Base-by-base conservation (phyloP, 345 rosid species). In the Mallotus nudiflorus region DNA sequence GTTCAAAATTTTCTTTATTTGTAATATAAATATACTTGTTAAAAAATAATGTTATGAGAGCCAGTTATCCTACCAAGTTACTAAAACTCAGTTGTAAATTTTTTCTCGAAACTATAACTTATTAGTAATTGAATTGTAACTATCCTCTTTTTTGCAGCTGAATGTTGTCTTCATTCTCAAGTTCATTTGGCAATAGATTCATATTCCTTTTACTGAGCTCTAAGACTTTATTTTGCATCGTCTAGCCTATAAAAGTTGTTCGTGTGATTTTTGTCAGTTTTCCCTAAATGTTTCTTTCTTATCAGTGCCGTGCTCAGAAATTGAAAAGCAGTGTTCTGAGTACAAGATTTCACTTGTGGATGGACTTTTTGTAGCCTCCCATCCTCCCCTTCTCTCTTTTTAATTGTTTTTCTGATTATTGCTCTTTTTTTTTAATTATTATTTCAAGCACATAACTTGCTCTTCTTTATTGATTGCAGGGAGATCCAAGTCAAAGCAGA, bases 401-500 rank as follows among this genome's bases (percentile, higher is more conserved):
- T n/a, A 27, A 20, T 37, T 5, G 25, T 9, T 9, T 10, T 54
- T 55, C 59, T 11, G 25, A 52, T 52, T 6, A 52, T 52, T 52
- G 10, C 14, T 52, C 7, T 52, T 28, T 52, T 20, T 52, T 6
- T n/a, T 28, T 42, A 3, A 1, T 13, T 35, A 2, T 1, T 3
- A 45, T 44, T 63, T 12, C 8, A 15, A 9, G 24, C 37, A 39
- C 10, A 3, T 59, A 51, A 37, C 61, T 44, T 13, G 16, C 19
- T 42, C 54, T 22, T 71, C 10, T 58, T 51, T 68, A 12, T 35
- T 73, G 3, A 64, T 67, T 78, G 80, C 85, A 86, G 92, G 80
- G 46, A 87, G 61, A 53, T 27, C 18, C 12, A 77, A 42, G 71
- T 71, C 57, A 33, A 89, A 73, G 55, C 72, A 14, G 63, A 75